Evolutionary conservation across 495 filamentous ascomycete species (phyloP).

Genomic region (Penicillium turbatum): DNA sequence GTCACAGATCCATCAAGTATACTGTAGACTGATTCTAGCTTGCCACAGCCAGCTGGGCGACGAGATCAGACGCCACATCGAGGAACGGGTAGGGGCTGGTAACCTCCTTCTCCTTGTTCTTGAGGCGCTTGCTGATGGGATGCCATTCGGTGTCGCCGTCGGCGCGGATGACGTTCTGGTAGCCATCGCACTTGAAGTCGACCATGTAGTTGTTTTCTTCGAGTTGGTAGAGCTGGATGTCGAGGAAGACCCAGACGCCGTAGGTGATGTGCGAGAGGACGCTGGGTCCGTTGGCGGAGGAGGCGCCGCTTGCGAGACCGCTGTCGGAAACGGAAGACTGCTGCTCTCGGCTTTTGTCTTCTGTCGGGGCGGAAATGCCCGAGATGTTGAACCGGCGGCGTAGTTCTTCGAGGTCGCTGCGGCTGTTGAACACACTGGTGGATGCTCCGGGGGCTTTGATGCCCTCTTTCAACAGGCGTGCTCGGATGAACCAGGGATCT

Average conservation of each 20-base stretch:
- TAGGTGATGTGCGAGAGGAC: constrained; percentile 36
- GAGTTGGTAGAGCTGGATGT: constrained; percentile 94
- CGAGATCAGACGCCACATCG: constrained; percentile 51
- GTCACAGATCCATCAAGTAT: not conserved
- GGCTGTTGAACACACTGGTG: constrained; percentile 53
- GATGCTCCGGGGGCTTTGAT: constrained; percentile 49
- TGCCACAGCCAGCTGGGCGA: constrained; percentile 50
- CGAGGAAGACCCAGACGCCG: constrained; percentile 72
- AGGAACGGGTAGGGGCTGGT: constrained; percentile 55
- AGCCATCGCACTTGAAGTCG: constrained; percentile 98
- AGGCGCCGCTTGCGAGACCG: constrained; percentile 34
- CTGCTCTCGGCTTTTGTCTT: constrained; percentile 29
- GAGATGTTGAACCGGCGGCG: constrained; percentile 46
- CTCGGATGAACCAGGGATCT: constrained; percentile 93
- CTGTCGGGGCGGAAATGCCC: constrained; percentile 34
- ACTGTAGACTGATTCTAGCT: constrained; percentile 19
- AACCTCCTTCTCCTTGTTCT: constrained; percentile 52
- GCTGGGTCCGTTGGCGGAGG: constrained; percentile 37
- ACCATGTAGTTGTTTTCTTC: constrained; percentile 92
- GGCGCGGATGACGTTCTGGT: constrained; percentile 69
- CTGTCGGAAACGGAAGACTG: constrained; percentile 27
- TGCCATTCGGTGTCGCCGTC: constrained; percentile 43
- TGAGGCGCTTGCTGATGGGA: constrained; percentile 45
- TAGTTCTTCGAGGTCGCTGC: constrained; percentile 52
- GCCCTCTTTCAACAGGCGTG: constrained; percentile 78